A percentile compares a stretch with the other conserved stretches of the same genome.
Evolutionary conservation across 208 protist genomes (phyloP).

Genomic region (Acanthamoeba polyphaga): DNA sequence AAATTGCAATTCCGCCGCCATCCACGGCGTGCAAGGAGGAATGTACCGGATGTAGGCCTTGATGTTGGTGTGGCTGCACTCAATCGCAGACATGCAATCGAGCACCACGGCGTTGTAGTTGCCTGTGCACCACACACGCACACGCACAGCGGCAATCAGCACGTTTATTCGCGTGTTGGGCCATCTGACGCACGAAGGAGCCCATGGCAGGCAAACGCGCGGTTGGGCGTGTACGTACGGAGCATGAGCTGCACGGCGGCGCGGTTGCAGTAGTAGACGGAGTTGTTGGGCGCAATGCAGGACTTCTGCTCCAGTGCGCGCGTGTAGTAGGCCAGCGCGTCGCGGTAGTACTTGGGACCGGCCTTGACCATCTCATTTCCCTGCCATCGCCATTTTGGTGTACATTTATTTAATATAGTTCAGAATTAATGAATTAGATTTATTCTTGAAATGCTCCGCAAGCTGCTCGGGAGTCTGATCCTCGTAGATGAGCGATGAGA

Average conservation of each 20-base stretch:
- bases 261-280: slow-evolving; percentile 64
- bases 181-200: not conserved
- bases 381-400: not conserved
- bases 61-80: slow-evolving; percentile 36
- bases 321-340: slow-evolving; percentile 61
- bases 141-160: not conserved
- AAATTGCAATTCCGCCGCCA: no score
- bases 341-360: slow-evolving; percentile 53
- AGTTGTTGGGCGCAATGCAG: slow-evolving; percentile 11
- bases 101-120: slow-evolving; percentile 29
- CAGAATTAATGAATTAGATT: not conserved
- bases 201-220: no score
- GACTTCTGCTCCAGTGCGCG: slow-evolving; percentile 61
- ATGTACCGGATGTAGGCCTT: slow-evolving; percentile 6
- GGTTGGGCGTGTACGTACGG: slow-evolving; percentile 24
- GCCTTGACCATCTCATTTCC: slow-evolving; percentile 52
- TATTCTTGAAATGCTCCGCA: slow-evolving; percentile 58
- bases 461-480: slow-evolving; percentile 49
- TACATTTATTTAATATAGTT: not conserved
- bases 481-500: slow-evolving; percentile 38
- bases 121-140: not conserved
- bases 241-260: slow-evolving; percentile 68
- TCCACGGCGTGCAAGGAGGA: no score
- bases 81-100: slow-evolving; percentile 40
- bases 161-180: not conserved